Percentiles rank a stretch among this genome's conserved stretches.
Evolutionary conservation across 805 yeast genomes (phyloP).

Genomic region (Metschnikowia santaceciliae): DNA sequence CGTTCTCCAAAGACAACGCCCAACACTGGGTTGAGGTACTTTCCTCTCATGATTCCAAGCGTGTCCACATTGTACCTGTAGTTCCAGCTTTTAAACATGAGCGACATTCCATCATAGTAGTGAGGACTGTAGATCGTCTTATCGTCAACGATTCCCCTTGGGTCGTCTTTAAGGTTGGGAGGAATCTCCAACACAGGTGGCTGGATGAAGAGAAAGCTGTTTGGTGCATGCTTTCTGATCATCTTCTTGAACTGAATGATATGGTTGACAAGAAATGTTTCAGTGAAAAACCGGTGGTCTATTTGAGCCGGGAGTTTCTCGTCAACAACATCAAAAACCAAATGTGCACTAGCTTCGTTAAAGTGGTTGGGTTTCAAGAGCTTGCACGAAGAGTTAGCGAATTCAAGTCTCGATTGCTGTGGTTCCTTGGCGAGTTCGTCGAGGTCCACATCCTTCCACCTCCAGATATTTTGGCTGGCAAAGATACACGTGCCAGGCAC

Average conservation of each 20-base stretch:
- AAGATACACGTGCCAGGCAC: conserved; percentile 69
- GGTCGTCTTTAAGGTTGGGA: conserved; percentile 54
- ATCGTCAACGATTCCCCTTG: conserved; percentile 49
- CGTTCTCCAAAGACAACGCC: conserved; percentile 80
- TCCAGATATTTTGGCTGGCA: conserved; percentile 82
- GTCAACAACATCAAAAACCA: conserved; percentile 11
- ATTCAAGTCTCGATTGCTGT: conserved; percentile 27
- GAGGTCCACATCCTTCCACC: conserved; percentile 28
- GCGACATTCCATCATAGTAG: conserved; percentile 90
- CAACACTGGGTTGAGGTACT: conserved; percentile 66
- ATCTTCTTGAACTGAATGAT: conserved; percentile 48
- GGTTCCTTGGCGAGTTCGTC: conserved; percentile 18
- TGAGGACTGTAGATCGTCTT: conserved; percentile 80
- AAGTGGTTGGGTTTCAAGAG: conserved; percentile 31
- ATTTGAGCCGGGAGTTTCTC: conserved; percentile 36
- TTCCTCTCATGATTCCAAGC: conserved; percentile 76
- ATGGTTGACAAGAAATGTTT: conserved; percentile 60
- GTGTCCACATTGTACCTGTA: conserved; percentile 80
- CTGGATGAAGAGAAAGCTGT: conserved; percentile 62
- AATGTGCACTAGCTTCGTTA: conserved; percentile 20
- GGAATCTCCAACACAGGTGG: conserved; percentile 80
- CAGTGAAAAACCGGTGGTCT: conserved; percentile 55
- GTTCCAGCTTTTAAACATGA: conserved; percentile 91
- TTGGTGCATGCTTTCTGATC: conserved; percentile 43
- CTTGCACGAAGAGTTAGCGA: conserved; percentile 20